Conservation (phyloP, 805 yeast species). For the Candida pini region DNA sequence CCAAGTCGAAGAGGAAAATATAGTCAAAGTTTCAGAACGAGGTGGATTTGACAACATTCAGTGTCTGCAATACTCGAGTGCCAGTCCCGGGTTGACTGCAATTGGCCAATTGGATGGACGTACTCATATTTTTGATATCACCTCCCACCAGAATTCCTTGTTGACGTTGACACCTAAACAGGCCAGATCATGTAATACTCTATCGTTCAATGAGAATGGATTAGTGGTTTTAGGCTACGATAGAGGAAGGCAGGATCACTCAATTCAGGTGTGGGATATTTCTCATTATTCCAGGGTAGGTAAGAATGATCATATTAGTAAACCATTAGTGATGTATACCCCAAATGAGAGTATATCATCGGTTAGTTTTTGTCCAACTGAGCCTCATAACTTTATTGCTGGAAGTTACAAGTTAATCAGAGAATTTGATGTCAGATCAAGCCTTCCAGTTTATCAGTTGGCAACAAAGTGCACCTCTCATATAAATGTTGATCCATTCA, state of each 20-base stretch:
- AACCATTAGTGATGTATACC: conserved; percentile 52
- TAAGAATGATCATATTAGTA: conserved; percentile 44
- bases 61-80: conserved; percentile 57
- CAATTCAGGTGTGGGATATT: conserved; percentile 77
- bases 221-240: conserved; percentile 76
- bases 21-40: conserved; percentile 45
- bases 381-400: conserved; percentile 50
- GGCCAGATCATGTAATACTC: conserved; percentile 66
- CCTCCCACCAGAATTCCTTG: conserved; percentile 28
- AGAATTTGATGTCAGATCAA: conserved; percentile 68
- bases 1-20: conserved; percentile 40
- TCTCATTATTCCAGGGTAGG: conserved; percentile 47
- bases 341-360: conserved; percentile 74
- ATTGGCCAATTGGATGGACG: conserved; percentile 73
- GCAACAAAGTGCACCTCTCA: conserved; percentile 71
- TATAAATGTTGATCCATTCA: conserved; percentile 63
- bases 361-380: conserved; percentile 57
- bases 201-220: conserved; percentile 62
- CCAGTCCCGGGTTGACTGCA: conserved; percentile 53
- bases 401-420: conserved; percentile 75
- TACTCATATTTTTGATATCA: conserved; percentile 57
- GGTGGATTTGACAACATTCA: conserved; percentile 66
- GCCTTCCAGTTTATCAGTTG: conserved; percentile 62
- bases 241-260: conserved; percentile 67
- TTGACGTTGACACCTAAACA: conserved; percentile 54